These are phyloP conservation scores for Emmonsia crescens DNA, from an alignment of 2,329 filamentous ascomycete species.

Conservation along the genomic window DNA sequence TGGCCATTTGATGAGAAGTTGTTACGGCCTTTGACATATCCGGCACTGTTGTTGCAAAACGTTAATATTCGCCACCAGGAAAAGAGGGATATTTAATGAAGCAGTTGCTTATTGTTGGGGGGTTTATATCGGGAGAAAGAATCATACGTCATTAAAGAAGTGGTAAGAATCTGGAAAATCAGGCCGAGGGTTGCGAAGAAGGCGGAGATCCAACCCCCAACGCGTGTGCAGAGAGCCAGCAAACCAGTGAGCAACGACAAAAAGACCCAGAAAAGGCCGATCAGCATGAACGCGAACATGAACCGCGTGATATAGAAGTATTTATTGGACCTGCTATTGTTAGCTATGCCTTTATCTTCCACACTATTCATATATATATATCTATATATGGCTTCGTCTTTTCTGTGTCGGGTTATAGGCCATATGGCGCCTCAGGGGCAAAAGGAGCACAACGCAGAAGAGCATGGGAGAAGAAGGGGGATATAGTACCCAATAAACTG, in stretches of 20 bases:
- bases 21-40: constrained; percentile 48
- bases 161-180: constrained; percentile 48
- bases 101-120: not conserved
- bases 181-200: constrained; percentile 43
- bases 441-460: constrained; percentile 12
- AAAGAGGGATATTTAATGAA: not conserved
- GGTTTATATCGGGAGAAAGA: not conserved
- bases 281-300: constrained; percentile 82
- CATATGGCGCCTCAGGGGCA: not conserved
- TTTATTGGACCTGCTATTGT: constrained; percentile 39
- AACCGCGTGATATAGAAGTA: constrained; percentile 86
- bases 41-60: constrained; percentile 36
- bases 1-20: constrained; percentile 43
- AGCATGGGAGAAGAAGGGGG: constrained; percentile 7
- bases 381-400: not conserved
- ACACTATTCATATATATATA: too few relatives aligned
- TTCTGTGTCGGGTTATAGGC: not conserved
- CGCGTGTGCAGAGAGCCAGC: constrained; percentile 41
- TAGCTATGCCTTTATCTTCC: constrained; percentile 15
- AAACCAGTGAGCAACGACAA: constrained; percentile 37
- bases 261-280: constrained; percentile 65
- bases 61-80: constrained; percentile 13
- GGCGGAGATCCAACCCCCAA: constrained; percentile 42
- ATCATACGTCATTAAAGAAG: constrained; percentile 53
- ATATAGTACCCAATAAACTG: constrained; percentile 42